These are phyloP conservation scores for Claviceps digitariae DNA, from an alignment of 2,329 filamentous ascomycete species.

Conservation along the genomic window DNA sequence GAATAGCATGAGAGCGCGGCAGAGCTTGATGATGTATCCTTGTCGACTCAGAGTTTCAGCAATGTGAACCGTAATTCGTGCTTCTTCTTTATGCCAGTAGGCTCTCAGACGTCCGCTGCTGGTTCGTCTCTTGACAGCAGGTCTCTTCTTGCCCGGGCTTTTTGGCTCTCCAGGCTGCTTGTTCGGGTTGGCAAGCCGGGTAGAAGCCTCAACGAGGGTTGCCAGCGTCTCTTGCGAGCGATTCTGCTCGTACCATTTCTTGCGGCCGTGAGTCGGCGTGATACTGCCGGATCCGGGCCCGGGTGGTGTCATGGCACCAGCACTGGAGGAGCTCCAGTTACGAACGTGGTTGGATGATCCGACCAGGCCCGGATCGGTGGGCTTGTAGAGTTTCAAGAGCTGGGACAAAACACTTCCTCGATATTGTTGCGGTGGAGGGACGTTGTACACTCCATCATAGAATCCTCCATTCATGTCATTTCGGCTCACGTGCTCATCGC, in stretches of 20 bases:
- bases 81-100: slow-evolving; percentile 29
- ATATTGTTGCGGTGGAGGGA: slow-evolving; percentile 27
- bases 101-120: slow-evolving; percentile 25
- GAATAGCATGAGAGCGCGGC: slow-evolving; percentile 71
- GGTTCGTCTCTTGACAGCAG: slow-evolving; percentile 22
- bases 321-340: slow-evolving; percentile 15
- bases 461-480: slow-evolving; percentile 25
- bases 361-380: slow-evolving; percentile 14
- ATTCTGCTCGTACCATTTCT: slow-evolving; percentile 36
- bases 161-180: slow-evolving; percentile 9
- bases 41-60: slow-evolving; percentile 62
- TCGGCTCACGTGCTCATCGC: slow-evolving; percentile 8
- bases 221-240: slow-evolving; percentile 32
- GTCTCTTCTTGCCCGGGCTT: slow-evolving; percentile 17
- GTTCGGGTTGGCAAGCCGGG: slow-evolving; percentile 12
- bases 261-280: slow-evolving; percentile 27
- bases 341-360: slow-evolving; percentile 9
- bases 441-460: slow-evolving; percentile 27
- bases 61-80: slow-evolving; percentile 36
- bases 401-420: slow-evolving; percentile 32
- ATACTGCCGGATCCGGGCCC: slow-evolving; percentile 23
- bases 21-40: slow-evolving; percentile 71
- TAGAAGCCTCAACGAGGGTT: slow-evolving; percentile 33
- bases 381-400: slow-evolving; percentile 32
- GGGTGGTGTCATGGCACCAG: slow-evolving; percentile 18